Evolutionary conservation across 2,329 filamentous ascomycete genomes (phyloP).

Genomic region (Tolypocladium pustulatum): DNA sequence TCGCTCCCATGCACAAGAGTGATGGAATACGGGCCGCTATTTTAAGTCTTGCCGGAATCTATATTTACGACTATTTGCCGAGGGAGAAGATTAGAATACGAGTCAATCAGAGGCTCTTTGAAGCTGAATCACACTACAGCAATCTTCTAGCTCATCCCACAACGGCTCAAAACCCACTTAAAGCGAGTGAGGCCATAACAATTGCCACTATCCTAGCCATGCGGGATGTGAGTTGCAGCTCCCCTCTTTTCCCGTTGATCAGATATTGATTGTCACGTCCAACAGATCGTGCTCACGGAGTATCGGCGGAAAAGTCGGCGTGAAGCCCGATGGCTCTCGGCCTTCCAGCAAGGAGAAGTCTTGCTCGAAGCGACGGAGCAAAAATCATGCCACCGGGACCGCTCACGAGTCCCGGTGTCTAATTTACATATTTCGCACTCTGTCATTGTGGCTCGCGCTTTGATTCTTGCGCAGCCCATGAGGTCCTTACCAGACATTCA

Average conservation of each 20-base stretch:
- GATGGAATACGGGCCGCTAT: slow-evolving; percentile 24
- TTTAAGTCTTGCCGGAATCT: slow-evolving; percentile 27
- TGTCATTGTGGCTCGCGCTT: slow-evolving; percentile 26
- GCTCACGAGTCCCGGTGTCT: slow-evolving; percentile 20
- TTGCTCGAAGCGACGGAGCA: no score
- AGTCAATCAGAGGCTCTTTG: slow-evolving; percentile 21
- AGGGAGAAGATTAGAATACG: slow-evolving; percentile 16
- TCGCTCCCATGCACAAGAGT: slow-evolving; percentile 24
- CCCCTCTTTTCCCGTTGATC: no score
- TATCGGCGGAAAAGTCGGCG: slow-evolving; percentile 21
- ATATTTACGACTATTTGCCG: slow-evolving; percentile 29
- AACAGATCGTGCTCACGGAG: slow-evolving; percentile 27
- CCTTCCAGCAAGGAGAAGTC: no score
- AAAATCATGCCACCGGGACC: slow-evolving; percentile 23
- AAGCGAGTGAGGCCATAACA: slow-evolving; percentile 23
- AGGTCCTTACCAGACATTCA: slow-evolving; percentile 18
- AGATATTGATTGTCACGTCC: no score
- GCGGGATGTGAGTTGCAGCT: slow-evolving; percentile 30
- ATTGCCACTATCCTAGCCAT: slow-evolving; percentile 26
- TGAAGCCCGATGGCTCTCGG: no score
- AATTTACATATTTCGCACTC: slow-evolving; percentile 24
- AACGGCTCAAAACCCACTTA: slow-evolving; percentile 8
- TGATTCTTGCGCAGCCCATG: slow-evolving; percentile 30
- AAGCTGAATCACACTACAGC: slow-evolving; percentile 19
- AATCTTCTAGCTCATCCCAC: slow-evolving; percentile 14